A percentile compares a stretch with the other conserved stretches of the same genome.
Evolutionary conservation across 2,329 filamentous ascomycete species (phyloP).

Genomic region (Ascomycota sp.): DNA sequence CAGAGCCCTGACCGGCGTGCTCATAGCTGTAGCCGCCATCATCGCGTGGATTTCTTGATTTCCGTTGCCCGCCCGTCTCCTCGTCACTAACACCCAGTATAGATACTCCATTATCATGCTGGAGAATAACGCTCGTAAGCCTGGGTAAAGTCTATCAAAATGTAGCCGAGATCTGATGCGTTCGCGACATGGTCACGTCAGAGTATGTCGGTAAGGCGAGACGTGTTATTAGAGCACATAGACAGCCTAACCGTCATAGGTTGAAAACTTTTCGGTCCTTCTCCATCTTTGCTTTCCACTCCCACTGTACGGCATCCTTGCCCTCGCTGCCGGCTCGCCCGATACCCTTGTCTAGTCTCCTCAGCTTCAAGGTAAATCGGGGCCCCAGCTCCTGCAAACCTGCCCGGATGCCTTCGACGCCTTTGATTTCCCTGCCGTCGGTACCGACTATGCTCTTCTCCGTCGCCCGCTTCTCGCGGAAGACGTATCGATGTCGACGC

Average conservation of each 20-base stretch:
- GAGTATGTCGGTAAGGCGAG: too few species aligned
- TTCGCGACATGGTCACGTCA: too few species aligned
- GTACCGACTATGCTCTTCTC: slow-evolving; percentile 72
- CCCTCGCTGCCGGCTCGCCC: slow-evolving; percentile 45
- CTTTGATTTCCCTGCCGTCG: slow-evolving; percentile 67
- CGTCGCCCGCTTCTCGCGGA: slow-evolving; percentile 67
- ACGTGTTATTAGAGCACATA: background rate
- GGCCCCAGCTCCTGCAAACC: slow-evolving; percentile 83
- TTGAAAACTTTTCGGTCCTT: slow-evolving; percentile 88
- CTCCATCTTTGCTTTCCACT: slow-evolving; percentile 93
- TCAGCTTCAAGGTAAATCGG: slow-evolving; percentile 55
- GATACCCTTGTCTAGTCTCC: slow-evolving; percentile 80
- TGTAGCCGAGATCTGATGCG: too few species aligned
- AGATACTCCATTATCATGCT: slow-evolving; percentile 29
- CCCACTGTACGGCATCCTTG: slow-evolving; percentile 68
- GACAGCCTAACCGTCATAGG: slow-evolving; percentile 30
- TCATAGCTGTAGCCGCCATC: slow-evolving; percentile 35
- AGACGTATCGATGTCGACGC: slow-evolving; percentile 74
- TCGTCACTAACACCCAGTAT: slow-evolving; percentile 1
- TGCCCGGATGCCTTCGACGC: slow-evolving; percentile 67
- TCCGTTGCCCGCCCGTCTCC: slow-evolving; percentile 16
- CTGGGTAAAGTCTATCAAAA: background rate
- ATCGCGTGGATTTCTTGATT: slow-evolving; percentile 28
- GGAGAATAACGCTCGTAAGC: slow-evolving; percentile 14
- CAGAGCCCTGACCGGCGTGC: slow-evolving; percentile 31